Base-by-base conservation (phyloP, 345 rosid species). In the Angophora floribunda region DNA sequence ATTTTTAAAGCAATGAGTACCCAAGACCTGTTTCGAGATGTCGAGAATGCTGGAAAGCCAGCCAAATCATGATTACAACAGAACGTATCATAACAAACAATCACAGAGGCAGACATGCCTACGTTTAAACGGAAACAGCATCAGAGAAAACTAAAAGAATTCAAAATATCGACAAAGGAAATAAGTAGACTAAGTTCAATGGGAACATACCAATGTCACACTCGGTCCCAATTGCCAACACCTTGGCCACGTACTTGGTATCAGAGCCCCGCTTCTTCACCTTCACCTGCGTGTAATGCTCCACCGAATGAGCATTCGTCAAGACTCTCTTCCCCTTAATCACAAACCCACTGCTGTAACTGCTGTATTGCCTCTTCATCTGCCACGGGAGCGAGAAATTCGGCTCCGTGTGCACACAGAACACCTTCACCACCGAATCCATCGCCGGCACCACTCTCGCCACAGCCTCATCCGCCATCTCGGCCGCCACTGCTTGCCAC, bases 311-410 rank as follows among this genome's bases (percentile, higher is more conserved):
- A 4, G 98, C 99, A 89, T 96, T 97, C 1, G 99, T 97, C 91
- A 97, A 89, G 22, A 97, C 96, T 87, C 99, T 94, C 91, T 92
- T 93, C 86, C 99, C 97, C 7, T 92, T 92, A 41, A 96, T 90
- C 65, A 95, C 92, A 88, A 97, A 97, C 70, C 99, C 99, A 51
- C 99, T 96, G 41, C 97, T 96, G 89, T 96, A 94, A 12, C 99
- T 95, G 86, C 97, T 95, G 85, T 95, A 97, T 91, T 97, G 99
- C 45, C 97, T 89, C 88, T 97, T 96, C 91, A 97, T 91, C 89
- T 97, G 99, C 99, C 99, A 97, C 7, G 99, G 96, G 5, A 95
- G 91, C 8, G 99, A 97, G 92, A 94, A 97, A 90, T 97, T 97
- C 6, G 99, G 99, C 89, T 96, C 97, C 16, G 99, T 95, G 65